These are phyloP conservation scores for Raphanus hybrid DNA, from an alignment of 441 rosid species.

Conservation along the genomic window DNA sequence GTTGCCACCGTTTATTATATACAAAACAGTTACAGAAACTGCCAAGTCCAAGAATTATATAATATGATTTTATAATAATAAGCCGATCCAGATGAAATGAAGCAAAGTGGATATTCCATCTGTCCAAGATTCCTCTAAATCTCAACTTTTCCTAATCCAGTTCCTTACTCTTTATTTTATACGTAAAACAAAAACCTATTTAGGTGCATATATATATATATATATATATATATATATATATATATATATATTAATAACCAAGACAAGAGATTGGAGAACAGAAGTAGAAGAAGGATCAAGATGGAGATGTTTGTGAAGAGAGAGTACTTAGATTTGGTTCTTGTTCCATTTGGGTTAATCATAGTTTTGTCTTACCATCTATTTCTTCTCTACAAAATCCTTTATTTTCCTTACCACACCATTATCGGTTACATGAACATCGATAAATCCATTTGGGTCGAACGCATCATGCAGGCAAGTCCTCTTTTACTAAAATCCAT, in stretches of 20 bases:
- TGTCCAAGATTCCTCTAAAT: slow-evolving; percentile 36
- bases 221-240: too few relatives aligned
- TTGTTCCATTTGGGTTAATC: slow-evolving; percentile 66
- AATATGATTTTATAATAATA: neutral
- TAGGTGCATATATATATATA: neutral
- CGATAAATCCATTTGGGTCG: slow-evolving; percentile 74
- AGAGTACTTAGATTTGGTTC: slow-evolving; percentile 61
- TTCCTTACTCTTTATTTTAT: slow-evolving; percentile 26
- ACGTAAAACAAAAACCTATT: slow-evolving; percentile 1
- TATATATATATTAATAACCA: neutral
- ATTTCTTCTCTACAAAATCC: slow-evolving; percentile 62
- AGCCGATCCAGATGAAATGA: slow-evolving; percentile 27
- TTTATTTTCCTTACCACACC: slow-evolving; percentile 67
- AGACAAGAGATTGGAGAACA: slow-evolving; percentile 20
- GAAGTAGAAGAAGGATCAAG: slow-evolving; percentile 27
- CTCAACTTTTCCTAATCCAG: slow-evolving; percentile 21
- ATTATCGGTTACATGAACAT: slow-evolving; percentile 69
- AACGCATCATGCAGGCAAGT: slow-evolving; percentile 57
- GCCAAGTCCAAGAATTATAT: neutral
- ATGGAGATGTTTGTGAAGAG: slow-evolving; percentile 48
- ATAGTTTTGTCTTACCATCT: slow-evolving; percentile 68
- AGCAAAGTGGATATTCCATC: slow-evolving; percentile 41
- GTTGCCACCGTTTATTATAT: neutral
- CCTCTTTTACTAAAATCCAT: neutral
- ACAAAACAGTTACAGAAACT: slow-evolving; percentile 23